Base-by-base conservation (phyloP, 192 early-diverging fungal species). In the Irineochytrium annulatum region DNA sequence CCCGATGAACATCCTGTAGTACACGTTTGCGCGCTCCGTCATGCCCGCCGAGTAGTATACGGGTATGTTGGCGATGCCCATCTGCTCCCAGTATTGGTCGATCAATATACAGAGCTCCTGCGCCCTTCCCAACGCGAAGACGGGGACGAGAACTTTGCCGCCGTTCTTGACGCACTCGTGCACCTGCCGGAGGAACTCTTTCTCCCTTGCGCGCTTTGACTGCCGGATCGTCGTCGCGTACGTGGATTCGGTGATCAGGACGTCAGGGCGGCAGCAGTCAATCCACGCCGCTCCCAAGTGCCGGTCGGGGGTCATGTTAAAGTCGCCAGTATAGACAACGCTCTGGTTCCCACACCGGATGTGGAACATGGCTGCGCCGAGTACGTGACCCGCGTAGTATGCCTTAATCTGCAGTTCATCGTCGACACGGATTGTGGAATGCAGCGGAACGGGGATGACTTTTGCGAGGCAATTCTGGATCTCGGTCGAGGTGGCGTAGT, bases 201-300 rank as follows among this genome's bases (percentile, higher is more conserved):
- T 82, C 75, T 97, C 96, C 43, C 94, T 78, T 5, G 90, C 78
- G 31, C 96, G 79, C 57, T 96, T 97, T 6, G 93, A 94, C 52
- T 93, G 90, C 52, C 96, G 88, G 48, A 92, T 94, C 3, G 90
- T 94, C 16, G 96, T 96, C 22, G 92, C 94, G 71, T 99, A 99
- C 0, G 96, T 99, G 26, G 89, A 86, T 71, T 99, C 96, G 13
- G 96, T 97, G 56, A 99, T 96, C 26, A 99, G 74, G 20, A 95
- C 78, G 55, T 95, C 92, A 0, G 96, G 96, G 0, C 86, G 78
- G 63, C 92, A 89, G 31, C 80, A 82, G 73, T 97, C 93, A 33
- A 99, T 96, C 94, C 93, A 96, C 11, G 96, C 96, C 8, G 90
- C 80, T 3, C 96, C 96, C 29, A 99, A 69, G 69, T 99, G 96